These are phyloP conservation scores for Neofusicoccum ribis DNA, from an alignment of 2,329 filamentous ascomycete species.

Conservation along the genomic window DNA sequence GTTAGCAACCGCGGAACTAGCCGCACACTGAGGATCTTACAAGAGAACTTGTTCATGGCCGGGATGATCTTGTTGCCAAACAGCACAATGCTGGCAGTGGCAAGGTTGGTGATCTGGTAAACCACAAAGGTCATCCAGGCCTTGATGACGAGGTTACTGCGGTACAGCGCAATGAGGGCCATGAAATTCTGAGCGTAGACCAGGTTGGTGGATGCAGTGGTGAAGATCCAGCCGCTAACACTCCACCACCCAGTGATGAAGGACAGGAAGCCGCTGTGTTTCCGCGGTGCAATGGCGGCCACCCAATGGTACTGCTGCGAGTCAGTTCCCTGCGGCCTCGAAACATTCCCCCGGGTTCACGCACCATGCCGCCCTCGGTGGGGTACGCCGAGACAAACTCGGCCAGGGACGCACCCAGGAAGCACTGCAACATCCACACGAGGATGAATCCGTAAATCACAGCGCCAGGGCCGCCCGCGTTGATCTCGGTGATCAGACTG, in stretches of 20 bases:
- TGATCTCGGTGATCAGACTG: slow-evolving; percentile 20
- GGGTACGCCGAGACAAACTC: slow-evolving; percentile 23
- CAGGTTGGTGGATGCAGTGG: slow-evolving; percentile 22
- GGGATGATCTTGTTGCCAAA: slow-evolving; percentile 23
- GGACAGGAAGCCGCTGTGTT: slow-evolving; percentile 21
- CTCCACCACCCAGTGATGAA: slow-evolving; percentile 22
- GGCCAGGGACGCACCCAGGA: slow-evolving; percentile 22
- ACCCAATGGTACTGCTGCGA: slow-evolving; percentile 21
- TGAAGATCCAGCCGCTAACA: slow-evolving; percentile 21
- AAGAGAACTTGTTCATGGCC: slow-evolving; percentile 21
- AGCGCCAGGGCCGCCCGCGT: slow-evolving; percentile 21
- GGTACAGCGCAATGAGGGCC: slow-evolving; percentile 21
- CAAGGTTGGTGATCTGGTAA: slow-evolving; percentile 21
- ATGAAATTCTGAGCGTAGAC: slow-evolving; percentile 23
- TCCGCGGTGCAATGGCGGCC: slow-evolving; percentile 20
- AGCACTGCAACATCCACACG: slow-evolving; percentile 22
- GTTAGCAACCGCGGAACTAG: not conserved
- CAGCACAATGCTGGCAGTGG: slow-evolving; percentile 20
- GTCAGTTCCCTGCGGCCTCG: not conserved
- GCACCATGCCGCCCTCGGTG: slow-evolving; percentile 22
- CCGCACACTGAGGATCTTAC: not conserved
- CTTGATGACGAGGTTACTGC: slow-evolving; percentile 16
- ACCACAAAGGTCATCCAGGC: slow-evolving; percentile 23
- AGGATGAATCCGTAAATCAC: slow-evolving; percentile 23
- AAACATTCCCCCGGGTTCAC: not conserved